Evolutionary conservation across 805 yeast genomes (phyloP).

Genomic region (Blastobotrys americana): DNA sequence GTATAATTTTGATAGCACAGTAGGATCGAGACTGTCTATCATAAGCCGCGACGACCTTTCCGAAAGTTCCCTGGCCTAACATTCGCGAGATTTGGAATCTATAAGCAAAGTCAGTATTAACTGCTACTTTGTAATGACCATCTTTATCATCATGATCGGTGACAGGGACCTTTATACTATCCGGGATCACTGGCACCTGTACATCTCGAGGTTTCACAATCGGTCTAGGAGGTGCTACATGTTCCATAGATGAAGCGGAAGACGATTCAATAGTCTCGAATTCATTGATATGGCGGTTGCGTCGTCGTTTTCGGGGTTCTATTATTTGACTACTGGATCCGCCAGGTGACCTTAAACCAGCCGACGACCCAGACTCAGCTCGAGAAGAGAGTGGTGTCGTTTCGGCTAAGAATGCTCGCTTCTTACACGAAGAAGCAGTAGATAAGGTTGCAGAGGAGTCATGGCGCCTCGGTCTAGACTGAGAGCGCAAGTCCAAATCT

Average conservation of each 20-base stretch:
- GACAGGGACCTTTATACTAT: constrained; percentile 8
- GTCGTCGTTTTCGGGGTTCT: constrained; percentile 3
- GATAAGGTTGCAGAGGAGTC: constrained; percentile 2
- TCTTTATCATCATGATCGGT: constrained; percentile 29
- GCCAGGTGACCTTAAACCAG: background rate
- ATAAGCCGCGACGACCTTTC: constrained; percentile 78
- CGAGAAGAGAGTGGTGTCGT: background rate
- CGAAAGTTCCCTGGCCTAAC: constrained; percentile 90
- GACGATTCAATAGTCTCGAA: too few species aligned
- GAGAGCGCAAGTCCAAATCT: constrained; percentile 2
- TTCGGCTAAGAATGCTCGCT: background rate
- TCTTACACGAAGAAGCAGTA: background rate
- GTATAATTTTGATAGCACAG: constrained; percentile 87
- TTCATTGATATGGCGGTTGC: background rate
- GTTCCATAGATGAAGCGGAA: background rate
- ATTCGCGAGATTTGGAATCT: constrained; percentile 60
- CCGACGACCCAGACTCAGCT: background rate
- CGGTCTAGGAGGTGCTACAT: constrained; percentile 20
- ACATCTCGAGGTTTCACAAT: constrained; percentile 27
- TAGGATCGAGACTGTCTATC: constrained; percentile 52
- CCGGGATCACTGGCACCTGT: constrained; percentile 21
- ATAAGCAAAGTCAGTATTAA: constrained; percentile 42
- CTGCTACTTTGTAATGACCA: constrained; percentile 27
- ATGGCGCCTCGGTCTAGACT: constrained; percentile 1
- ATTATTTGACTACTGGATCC: background rate